A percentile compares a stretch with the other conserved stretches of the same genome.
Evolutionary conservation across 345 rosid species (phyloP).

Genomic region (Aquilaria malaccensis): DNA sequence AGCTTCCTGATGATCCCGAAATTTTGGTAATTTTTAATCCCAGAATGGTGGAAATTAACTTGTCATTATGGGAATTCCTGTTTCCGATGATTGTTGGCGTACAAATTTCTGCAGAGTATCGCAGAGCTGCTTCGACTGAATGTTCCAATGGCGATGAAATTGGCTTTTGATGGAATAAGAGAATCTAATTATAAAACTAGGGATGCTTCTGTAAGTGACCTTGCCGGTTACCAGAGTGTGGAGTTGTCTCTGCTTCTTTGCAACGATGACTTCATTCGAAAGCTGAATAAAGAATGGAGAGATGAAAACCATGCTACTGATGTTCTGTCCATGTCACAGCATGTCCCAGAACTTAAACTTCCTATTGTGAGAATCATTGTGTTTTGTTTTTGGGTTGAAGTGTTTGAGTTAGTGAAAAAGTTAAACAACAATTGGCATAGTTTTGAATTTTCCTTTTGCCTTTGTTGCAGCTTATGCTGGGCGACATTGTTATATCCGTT

Average conservation of each 20-base stretch:
- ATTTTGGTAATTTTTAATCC: constrained; percentile 37
- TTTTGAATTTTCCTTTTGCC: constrained; percentile 3
- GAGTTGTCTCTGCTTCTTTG: constrained; percentile 86
- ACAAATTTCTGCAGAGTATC: constrained; percentile 43
- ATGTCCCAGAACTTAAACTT: constrained; percentile 65
- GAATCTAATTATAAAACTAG: constrained; percentile 62
- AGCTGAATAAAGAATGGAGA: constrained; percentile 95
- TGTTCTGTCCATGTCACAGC: constrained; percentile 94
- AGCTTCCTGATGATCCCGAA: constrained; percentile 81
- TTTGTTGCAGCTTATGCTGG: constrained; percentile 78
- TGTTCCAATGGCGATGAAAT: constrained; percentile 83
- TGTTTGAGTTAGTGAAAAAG: neutral
- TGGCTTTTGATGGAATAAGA: constrained; percentile 58
- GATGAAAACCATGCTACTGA: constrained; percentile 92
- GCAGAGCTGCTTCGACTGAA: constrained; percentile 81
- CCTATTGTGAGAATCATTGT: constrained; percentile 52
- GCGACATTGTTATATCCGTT: constrained; percentile 87
- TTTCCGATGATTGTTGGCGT: neutral
- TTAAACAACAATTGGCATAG: constrained; percentile 3
- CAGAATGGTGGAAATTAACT: neutral
- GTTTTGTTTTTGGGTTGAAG: neutral
- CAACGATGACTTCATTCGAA: constrained; percentile 68
- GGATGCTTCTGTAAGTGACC: constrained; percentile 53
- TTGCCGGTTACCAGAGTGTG: constrained; percentile 62
- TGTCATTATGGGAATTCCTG: neutral